Evolutionary conservation across 768 basidiomycete genomes (phyloP), one percentile per base, ranked within the genome.

Genomic region (Mycena capillaripes): DNA sequence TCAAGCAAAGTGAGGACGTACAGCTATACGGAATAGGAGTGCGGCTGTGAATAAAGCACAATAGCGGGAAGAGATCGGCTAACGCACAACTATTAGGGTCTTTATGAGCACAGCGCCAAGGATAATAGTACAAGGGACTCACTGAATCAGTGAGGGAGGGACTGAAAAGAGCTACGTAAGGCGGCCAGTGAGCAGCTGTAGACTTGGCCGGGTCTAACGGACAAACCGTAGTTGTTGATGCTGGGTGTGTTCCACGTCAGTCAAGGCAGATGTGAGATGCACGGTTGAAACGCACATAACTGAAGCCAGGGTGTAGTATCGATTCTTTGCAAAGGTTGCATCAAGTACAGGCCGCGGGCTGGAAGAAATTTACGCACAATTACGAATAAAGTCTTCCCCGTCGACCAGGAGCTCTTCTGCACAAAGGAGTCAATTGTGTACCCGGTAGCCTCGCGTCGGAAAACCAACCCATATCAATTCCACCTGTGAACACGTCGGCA

Each of bases 361-460:
- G 61, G 48, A 27, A 56, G 27, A 56, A 58, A 48, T 19, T 3
- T 23, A 77, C 86, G 75, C 71, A 90, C 90, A 68, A 89, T 44
- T 44, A 91, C 77, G 79, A 91, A 91, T 69, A 91, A 74, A 30
- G 75, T 66, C 75, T 91, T 91, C 55, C 88, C 89, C 70, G 85
- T 77, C 17, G 89, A 87, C 89, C 89, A 90, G n/a, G 85, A 79
- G 60, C 87, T 85, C 74, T 80, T 85, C 89, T 90, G 72, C 6
- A 48, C 29, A 30, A 25, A 32, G 29, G 58, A 55, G 36, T 36
- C n/a, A 38, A 60, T 50, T 14, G 29, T 52, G 27, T 27, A 46
- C 1, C 53, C 40, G 14, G 44, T 58, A 62, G 66, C 52, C 29
- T 62, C 7, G 53, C 58, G 38, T n/a, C 32, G 25, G 25, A 38